Evolutionary conservation across 2,329 filamentous ascomycete species (phyloP).

Genomic region (Diplocarpon rosae): DNA sequence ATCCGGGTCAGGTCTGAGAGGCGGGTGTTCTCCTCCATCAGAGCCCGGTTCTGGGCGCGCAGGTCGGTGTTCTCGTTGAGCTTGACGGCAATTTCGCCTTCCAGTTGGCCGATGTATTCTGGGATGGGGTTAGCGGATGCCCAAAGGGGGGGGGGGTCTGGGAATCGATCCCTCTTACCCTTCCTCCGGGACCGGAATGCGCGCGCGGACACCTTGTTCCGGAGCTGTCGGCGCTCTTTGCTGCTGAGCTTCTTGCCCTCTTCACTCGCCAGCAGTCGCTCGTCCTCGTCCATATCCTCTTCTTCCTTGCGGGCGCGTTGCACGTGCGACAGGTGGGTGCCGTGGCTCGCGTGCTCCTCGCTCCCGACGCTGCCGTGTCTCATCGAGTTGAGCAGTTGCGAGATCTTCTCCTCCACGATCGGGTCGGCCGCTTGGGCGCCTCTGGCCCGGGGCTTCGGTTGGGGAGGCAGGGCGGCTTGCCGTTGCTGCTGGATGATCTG

Average conservation of each 20-base stretch:
- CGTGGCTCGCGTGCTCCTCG: slow-evolving; percentile 36
- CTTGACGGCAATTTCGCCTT: slow-evolving; percentile 76
- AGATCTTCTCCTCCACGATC: slow-evolving; percentile 84
- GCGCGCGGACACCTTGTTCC: slow-evolving; percentile 96
- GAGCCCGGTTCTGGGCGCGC: slow-evolving; percentile 66
- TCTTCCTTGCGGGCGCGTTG: slow-evolving; percentile 80
- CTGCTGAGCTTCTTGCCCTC: slow-evolving; percentile 98
- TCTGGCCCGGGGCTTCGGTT: slow-evolving; percentile 32
- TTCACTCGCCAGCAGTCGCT: slow-evolving; percentile 85
- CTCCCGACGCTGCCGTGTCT: slow-evolving; percentile 51
- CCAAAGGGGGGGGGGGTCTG: background rate
- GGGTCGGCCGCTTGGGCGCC: slow-evolving; percentile 40
- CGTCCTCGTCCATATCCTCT: slow-evolving; percentile 98
- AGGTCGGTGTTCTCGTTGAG: slow-evolving; percentile 75
- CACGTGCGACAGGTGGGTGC: slow-evolving; percentile 48
- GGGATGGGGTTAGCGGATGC: slow-evolving; percentile 38
- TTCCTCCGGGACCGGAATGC: slow-evolving; percentile 97
- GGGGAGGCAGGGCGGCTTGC: slow-evolving; percentile 26
- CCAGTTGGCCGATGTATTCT: slow-evolving; percentile 97
- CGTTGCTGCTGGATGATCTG: slow-evolving; percentile 49
- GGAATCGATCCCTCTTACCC: slow-evolving; percentile 47
- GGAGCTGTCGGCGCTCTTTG: slow-evolving; percentile 92
- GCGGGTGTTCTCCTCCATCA: slow-evolving; percentile 78
- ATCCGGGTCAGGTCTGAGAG: slow-evolving; percentile 69
- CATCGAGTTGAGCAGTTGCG: slow-evolving; percentile 86